These are phyloP conservation scores for Pseudopyrenochaeta lycopersici DNA, from an alignment of 2,329 filamentous ascomycete genomes.

Conservation along the genomic window DNA sequence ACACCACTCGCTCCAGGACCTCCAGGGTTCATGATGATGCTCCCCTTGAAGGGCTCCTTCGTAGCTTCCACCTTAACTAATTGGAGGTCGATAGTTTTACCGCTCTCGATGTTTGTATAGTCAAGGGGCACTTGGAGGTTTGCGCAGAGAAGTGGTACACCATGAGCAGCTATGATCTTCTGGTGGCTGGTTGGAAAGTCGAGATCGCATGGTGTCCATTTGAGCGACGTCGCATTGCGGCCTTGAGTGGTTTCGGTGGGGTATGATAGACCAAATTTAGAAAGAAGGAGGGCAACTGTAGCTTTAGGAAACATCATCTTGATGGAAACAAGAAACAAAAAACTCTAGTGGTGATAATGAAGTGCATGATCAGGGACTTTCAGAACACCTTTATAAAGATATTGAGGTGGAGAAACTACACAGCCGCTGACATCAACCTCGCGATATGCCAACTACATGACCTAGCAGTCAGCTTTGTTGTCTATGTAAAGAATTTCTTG, in stretches of 20 bases:
- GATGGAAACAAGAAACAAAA: neutral
- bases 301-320: constrained; percentile 8
- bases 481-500: neutral
- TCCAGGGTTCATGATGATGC: constrained; percentile 46
- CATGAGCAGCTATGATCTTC: neutral
- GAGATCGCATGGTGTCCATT: constrained; percentile 18
- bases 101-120: constrained; percentile 34
- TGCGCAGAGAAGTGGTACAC: constrained; percentile 30
- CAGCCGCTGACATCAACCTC: neutral
- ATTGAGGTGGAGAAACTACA: neutral
- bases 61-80: constrained; percentile 36
- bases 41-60: constrained; percentile 39
- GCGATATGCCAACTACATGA: neutral
- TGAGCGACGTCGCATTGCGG: constrained; percentile 3
- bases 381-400: neutral
- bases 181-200: constrained; percentile 9
- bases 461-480: neutral
- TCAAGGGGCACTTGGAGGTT: constrained; percentile 47
- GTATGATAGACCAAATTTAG: constrained; percentile 4
- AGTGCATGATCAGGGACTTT: neutral
- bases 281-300: constrained; percentile 6
- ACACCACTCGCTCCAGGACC: constrained; percentile 37
- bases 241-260: constrained; percentile 1
- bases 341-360: neutral
- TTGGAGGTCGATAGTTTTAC: constrained; percentile 33